Base-by-base conservation (phyloP, 1,284 basidiomycete genomes). In the Xanthoconium separans region DNA sequence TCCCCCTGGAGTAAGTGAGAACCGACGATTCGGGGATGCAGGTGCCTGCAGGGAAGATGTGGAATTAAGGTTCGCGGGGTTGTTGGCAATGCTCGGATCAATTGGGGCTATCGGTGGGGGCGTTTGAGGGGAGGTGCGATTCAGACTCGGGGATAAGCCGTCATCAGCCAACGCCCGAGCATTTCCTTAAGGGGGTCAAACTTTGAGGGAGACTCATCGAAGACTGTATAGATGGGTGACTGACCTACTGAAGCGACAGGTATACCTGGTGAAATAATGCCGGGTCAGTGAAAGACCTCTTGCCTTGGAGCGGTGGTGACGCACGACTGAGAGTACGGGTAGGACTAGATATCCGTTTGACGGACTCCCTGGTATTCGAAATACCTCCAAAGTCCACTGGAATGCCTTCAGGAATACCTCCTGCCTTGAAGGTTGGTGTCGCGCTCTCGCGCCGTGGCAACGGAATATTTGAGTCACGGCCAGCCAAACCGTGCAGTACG, bases 151-250 rank as follows among this genome's bases (percentile, higher is more conserved):
- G 54, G 69, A 61, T 62, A 74, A 70, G 40, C 83, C 83, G 56
- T 90, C 89, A 51, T 91, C 89, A 20, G 89, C 85, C 60, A 92
- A 73, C 22, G 85, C 85, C 39, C 88, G 84, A 39, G 89, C 89
- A 74, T 91, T 89, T 42, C 89, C 89, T 27, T 91, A 69, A 53
- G 54, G 62, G 55, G 60, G 65, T 62, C 52, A 64, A 60, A 55
- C 53, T 57, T 65, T 58, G 53, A 59, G 44, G 47, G 52, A 57
- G 50, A 46, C 53, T 47, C 59, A 51, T 55, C 47, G 11, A 18
- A 31, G 22, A 58, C 33, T 50, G 36, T 18, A 41, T 40, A 50
- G 33, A 61, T 36, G 44, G 45, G 48, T 40, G 49, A 77, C 80
- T 65, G 63, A 89, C 89, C 89, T 68, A 91, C 89, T 58, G 90